These are phyloP conservation scores for Puccinia sorghi DNA, from an alignment of 1,284 basidiomycete genomes.

Conservation along the genomic window DNA sequence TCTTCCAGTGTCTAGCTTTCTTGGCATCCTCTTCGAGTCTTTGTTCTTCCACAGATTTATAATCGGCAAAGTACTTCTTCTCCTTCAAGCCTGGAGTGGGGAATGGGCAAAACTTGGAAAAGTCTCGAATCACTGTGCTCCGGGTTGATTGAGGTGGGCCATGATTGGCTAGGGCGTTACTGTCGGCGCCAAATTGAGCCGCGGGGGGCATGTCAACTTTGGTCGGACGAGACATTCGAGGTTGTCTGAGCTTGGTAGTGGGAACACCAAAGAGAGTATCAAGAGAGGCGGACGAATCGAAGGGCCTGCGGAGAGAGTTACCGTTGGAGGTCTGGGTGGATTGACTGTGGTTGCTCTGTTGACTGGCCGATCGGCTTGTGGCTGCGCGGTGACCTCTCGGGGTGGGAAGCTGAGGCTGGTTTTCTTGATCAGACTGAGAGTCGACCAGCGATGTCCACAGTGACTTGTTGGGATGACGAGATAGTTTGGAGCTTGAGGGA, in stretches of 20 bases:
- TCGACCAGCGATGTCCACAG: slow-evolving; percentile 21
- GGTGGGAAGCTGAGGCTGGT: slow-evolving; percentile 2
- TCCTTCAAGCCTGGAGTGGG: slow-evolving; percentile 53
- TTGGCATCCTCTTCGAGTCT: slow-evolving; percentile 66
- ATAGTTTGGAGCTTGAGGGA: slow-evolving; percentile 3
- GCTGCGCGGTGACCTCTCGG: not conserved
- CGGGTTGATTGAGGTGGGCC: slow-evolving; percentile 24
- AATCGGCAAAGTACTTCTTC: slow-evolving; percentile 54
- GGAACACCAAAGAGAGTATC: slow-evolving; percentile 45
- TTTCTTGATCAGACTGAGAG: slow-evolving; percentile 24
- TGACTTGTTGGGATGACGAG: slow-evolving; percentile 7
- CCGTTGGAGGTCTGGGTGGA: not conserved
- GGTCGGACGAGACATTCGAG: slow-evolving; percentile 39
- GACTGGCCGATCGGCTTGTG: slow-evolving; percentile 27
- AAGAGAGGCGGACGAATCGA: slow-evolving; percentile 36
- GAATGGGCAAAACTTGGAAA: slow-evolving; percentile 51
- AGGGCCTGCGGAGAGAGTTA: slow-evolving; percentile 6
- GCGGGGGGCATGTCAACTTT: slow-evolving; percentile 34
- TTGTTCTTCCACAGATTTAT: slow-evolving; percentile 61
- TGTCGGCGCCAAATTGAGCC: slow-evolving; percentile 15
- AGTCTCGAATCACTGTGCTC: slow-evolving; percentile 41
- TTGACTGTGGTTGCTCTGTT: slow-evolving; percentile 23
- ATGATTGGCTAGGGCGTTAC: not conserved
- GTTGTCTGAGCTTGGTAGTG: slow-evolving; percentile 21
- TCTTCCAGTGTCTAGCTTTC: slow-evolving; percentile 84